phyloP scores from a whole-genome alignment of 345 rosid genomes.

The Physaria fendleri region DNA sequence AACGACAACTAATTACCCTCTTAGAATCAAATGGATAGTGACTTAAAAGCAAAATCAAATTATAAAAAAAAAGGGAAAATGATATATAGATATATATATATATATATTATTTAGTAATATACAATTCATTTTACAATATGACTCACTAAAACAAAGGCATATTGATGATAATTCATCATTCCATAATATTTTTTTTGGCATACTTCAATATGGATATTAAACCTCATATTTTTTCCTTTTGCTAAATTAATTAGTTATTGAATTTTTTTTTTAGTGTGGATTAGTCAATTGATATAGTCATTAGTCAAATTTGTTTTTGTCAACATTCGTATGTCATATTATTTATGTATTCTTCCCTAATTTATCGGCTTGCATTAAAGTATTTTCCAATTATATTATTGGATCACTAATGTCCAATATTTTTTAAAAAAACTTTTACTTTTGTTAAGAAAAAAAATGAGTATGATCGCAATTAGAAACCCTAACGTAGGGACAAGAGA shows the following conservation, averaged over 20 bases:
- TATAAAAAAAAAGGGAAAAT: too few relatives aligned
- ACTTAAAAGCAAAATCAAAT: too few relatives aligned
- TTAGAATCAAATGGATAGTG: too few relatives aligned
- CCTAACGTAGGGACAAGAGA: slow-evolving; percentile 27
- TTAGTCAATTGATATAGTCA: not conserved
- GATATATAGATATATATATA: too few relatives aligned
- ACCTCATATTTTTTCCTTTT: not conserved
- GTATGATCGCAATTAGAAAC: slow-evolving; percentile 20
- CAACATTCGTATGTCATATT: not conserved
- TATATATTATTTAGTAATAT: not conserved
- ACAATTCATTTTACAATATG: not conserved
- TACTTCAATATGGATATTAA: not conserved
- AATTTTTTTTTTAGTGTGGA: not conserved
- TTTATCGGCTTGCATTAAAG: not conserved
- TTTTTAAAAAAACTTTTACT: slow-evolving; percentile 13
- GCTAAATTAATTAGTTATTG: not conserved
- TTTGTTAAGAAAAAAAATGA: slow-evolving; percentile 7
- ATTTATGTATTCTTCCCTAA: not conserved
- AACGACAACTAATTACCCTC: too few relatives aligned
- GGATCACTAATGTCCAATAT: too few relatives aligned
- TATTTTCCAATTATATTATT: not conserved
- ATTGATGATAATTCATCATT: not conserved
- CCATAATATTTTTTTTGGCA: not conserved
- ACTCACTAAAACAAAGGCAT: not conserved
- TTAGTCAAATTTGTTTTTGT: not conserved